phyloP scores from a whole-genome alignment of 768 basidiomycete species.

The Tulasnella calospora region DNA sequence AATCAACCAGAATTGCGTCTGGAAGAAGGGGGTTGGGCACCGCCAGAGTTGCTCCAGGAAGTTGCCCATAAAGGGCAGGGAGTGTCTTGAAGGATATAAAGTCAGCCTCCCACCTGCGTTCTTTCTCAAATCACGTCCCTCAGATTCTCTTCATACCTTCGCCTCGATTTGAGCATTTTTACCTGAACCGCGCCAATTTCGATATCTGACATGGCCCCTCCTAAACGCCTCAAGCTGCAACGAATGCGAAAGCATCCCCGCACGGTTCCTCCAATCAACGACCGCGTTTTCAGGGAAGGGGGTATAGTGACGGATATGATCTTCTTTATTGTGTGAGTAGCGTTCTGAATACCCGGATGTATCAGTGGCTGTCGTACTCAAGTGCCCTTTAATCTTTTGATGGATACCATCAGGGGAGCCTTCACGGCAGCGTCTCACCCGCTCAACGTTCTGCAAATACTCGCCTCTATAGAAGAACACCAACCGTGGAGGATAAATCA shows the following conservation, averaged over 20 bases:
- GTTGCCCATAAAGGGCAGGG: too few species aligned
- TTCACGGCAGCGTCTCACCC: not conserved
- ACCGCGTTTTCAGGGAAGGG: conserved; percentile 51
- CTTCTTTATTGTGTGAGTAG: not conserved
- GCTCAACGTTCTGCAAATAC: not conserved
- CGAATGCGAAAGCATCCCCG: conserved; percentile 47
- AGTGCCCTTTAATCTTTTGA: not conserved
- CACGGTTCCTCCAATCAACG: conserved; percentile 74
- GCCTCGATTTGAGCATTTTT: too few species aligned
- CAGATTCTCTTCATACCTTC: too few species aligned
- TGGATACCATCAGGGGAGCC: not conserved
- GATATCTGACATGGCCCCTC: not conserved
- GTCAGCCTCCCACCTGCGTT: too few species aligned
- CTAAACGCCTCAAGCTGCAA: conserved; percentile 22
- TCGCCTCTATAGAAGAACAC: not conserved
- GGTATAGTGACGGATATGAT: not conserved
- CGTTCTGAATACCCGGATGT: too few species aligned
- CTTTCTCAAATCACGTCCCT: too few species aligned
- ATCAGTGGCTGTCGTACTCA: not conserved
- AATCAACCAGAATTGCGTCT: too few species aligned
- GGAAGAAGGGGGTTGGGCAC: too few species aligned
- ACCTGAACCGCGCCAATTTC: not conserved
- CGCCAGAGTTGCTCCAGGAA: too few species aligned
- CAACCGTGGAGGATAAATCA: not conserved
- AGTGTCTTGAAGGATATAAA: too few species aligned